Evolutionary conservation across 768 basidiomycete genomes (phyloP).

Genomic region (Hygrophorus russula): DNA sequence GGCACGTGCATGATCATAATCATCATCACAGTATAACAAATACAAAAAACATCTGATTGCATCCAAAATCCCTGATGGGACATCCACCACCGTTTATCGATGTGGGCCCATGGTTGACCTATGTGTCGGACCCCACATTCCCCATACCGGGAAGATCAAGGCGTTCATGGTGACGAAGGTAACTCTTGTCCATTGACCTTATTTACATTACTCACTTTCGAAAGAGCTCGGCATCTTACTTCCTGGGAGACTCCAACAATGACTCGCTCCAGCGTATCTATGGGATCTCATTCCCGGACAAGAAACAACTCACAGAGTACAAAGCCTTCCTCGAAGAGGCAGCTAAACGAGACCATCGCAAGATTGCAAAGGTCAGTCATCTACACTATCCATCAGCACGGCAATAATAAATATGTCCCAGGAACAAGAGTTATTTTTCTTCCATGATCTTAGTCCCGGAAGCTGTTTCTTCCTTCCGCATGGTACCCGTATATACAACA

Average conservation of each 20-base stretch:
- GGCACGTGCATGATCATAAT: not conserved
- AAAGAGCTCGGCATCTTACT: constrained; percentile 95
- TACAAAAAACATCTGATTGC: constrained; percentile 96
- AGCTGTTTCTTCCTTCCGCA: constrained; percentile 96
- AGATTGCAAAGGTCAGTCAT: constrained; percentile 68
- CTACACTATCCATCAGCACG: not conserved
- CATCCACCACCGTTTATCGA: constrained; percentile 94
- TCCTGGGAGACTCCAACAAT: constrained; percentile 87
- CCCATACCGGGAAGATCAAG: constrained; percentile 97
- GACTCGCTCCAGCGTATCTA: constrained; percentile 95
- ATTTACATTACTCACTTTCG: not conserved
- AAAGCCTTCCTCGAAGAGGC: constrained; percentile 94
- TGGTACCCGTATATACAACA: constrained; percentile 94
- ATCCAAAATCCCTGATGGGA: constrained; percentile 91
- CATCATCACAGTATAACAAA: constrained; percentile 76
- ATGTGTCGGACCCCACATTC: constrained; percentile 95
- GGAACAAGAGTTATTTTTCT: constrained; percentile 98
- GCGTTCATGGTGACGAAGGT: constrained; percentile 96
- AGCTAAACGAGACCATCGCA: constrained; percentile 94
- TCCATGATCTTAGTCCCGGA: constrained; percentile 93
- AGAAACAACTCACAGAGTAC: constrained; percentile 89
- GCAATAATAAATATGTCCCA: constrained; percentile 12
- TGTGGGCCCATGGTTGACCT: constrained; percentile 98
- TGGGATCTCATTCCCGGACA: constrained; percentile 98
- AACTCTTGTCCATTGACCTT: constrained; percentile 3